These are phyloP conservation scores for Akebia trifoliata DNA, from an alignment of 164 flowering plant species.

Conservation along the genomic window DNA sequence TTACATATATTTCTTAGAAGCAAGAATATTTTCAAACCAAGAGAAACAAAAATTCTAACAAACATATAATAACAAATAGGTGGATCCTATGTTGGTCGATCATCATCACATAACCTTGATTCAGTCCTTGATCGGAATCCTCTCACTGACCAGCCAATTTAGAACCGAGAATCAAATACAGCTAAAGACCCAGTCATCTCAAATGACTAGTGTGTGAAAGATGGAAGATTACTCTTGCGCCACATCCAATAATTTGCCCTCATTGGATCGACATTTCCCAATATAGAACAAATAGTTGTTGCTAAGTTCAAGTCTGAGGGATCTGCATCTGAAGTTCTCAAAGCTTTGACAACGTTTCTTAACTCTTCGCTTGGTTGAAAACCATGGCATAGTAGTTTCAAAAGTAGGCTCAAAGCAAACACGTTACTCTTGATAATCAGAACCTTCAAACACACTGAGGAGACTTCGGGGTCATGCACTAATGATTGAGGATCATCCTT, in stretches of 20 bases:
- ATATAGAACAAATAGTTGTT: slow-evolving; percentile 46
- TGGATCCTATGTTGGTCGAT: no score
- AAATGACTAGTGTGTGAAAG: slow-evolving; percentile 10
- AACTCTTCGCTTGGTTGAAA: slow-evolving; percentile 54
- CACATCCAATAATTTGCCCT: slow-evolving; percentile 83
- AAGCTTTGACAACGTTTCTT: slow-evolving; percentile 39
- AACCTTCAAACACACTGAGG: slow-evolving; percentile 58
- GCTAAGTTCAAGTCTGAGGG: slow-evolving; percentile 34
- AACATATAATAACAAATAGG: no score
- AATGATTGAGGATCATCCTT: slow-evolving; percentile 44
- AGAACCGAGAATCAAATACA: not conserved
- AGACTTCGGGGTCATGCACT: slow-evolving; percentile 41
- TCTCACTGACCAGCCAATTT: no score
- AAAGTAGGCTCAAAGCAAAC: slow-evolving; percentile 69
- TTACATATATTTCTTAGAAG: no score
- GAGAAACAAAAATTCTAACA: no score
- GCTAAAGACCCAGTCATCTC: not conserved
- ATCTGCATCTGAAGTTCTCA: slow-evolving; percentile 26
- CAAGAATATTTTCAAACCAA: no score
- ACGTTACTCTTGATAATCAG: slow-evolving; percentile 34
- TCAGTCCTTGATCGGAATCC: no score
- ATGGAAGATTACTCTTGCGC: slow-evolving; percentile 59
- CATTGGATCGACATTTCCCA: slow-evolving; percentile 65
- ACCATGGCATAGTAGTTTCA: slow-evolving; percentile 74
- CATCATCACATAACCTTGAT: no score